These are phyloP conservation scores for Pyropia haitanensis DNA, from an alignment of 23 red algal genomes.

Conservation along the genomic window DNA sequence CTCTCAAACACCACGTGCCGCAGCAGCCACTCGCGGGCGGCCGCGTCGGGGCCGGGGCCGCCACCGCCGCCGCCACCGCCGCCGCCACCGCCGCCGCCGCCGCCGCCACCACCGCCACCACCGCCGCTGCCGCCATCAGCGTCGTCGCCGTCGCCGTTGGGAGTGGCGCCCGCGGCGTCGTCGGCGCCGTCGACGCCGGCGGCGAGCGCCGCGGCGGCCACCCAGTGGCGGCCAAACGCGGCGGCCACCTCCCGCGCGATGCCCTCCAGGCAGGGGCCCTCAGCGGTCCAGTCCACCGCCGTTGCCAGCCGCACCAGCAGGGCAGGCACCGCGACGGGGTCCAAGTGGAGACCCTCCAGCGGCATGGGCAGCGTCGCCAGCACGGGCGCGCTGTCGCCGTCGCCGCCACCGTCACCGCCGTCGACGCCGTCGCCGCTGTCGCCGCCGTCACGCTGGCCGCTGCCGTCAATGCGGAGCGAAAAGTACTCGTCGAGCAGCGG, in stretches of 20 bases:
- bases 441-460: neutral
- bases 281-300: constrained; percentile 40
- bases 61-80: neutral
- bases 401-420: neutral
- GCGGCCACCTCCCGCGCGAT: constrained; percentile 27
- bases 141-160: neutral
- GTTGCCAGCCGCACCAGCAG: constrained; percentile 40
- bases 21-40: constrained; percentile 26
- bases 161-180: neutral
- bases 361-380: constrained; percentile 18
- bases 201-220: neutral
- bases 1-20: constrained; percentile 40
- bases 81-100: neutral
- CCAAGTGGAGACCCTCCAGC: constrained; percentile 23
- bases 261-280: constrained; percentile 27
- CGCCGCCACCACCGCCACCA: neutral
- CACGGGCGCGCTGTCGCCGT: neutral
- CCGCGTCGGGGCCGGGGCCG: neutral
- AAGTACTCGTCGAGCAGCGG: constrained; percentile 57
- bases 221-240: constrained; percentile 43
- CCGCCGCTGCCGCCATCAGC: neutral
- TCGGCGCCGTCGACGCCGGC: neutral
- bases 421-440: neutral
- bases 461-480: constrained; percentile 10
- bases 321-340: constrained; percentile 12